A percentile compares a stretch with the other conserved stretches of the same genome.
These are phyloP conservation scores for Erysimum cheiri DNA, from an alignment of 441 rosid genomes.

Conservation along the genomic window DNA sequence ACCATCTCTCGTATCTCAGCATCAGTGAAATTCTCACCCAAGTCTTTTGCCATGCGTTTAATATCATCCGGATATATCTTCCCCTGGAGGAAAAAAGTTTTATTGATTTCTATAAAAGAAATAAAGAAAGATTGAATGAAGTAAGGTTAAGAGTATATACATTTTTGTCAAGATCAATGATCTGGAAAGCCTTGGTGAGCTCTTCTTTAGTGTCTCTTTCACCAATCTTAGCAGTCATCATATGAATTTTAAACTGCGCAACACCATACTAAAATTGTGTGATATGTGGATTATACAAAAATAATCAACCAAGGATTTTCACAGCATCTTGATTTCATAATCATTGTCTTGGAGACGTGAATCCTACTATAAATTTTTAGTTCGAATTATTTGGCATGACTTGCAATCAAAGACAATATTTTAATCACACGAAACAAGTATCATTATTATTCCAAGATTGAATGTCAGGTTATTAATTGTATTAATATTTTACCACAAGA, in stretches of 20 bases:
- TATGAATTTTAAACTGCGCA: conserved; percentile 45
- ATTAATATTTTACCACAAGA: too few relatives aligned
- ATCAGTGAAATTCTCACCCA: conserved; percentile 85
- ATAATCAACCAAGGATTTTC: conserved; percentile 6
- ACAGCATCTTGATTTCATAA: conserved; percentile 1
- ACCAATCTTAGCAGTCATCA: conserved; percentile 98
- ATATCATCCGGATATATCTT: conserved; percentile 82
- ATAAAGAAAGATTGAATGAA: neutral
- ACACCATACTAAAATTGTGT: conserved; percentile 1
- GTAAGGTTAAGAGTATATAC: conserved; percentile 39
- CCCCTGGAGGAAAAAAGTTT: conserved; percentile 51
- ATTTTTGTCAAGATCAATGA: conserved; percentile 93
- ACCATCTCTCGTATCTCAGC: conserved; percentile 87
- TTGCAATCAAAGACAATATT: conserved; percentile 35
- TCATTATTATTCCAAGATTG: conserved; percentile 19
- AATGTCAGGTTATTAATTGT: conserved; percentile 23
- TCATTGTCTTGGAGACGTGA: conserved; percentile 40
- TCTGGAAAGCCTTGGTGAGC: conserved; percentile 78
- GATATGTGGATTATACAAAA: conserved; percentile 6
- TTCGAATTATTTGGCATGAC: conserved; percentile 32
- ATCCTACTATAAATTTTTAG: conserved; percentile 23
- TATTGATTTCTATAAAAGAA: neutral
- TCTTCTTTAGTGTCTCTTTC: conserved; percentile 95
- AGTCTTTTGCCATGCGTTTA: conserved; percentile 75
- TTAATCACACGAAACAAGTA: conserved; percentile 18